Conservation (phyloP, 176 grass and related monocot genomes). For the Triticum urartu region DNA sequence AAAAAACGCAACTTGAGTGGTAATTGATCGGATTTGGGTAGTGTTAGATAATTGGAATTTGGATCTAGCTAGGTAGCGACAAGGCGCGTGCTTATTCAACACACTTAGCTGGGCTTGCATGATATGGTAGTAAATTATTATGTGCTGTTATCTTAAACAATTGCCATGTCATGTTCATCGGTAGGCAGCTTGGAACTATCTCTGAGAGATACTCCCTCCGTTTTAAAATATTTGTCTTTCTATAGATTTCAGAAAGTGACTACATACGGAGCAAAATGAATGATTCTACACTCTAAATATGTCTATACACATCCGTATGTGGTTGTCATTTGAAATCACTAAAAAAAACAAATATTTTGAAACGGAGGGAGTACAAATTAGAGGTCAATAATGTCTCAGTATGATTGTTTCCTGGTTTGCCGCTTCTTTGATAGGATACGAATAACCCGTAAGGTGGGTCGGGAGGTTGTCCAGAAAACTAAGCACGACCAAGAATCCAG, state of each 20-base stretch:
- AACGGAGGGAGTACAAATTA: not conserved
- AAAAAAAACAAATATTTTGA: no score
- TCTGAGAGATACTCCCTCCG: not conserved
- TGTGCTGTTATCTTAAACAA: constrained; percentile 1
- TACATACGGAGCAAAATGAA: no score
- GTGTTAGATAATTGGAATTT: not conserved
- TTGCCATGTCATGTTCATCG: constrained; percentile 28
- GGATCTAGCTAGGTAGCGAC: not conserved
- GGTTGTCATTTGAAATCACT: no score
- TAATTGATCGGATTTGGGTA: no score
- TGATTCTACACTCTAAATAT: no score
- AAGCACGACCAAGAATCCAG: not conserved
- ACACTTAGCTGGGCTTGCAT: not conserved
- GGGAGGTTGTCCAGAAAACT: not conserved
- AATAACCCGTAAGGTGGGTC: not conserved
- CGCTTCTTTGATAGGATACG: not conserved
- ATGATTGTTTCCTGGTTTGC: not conserved
- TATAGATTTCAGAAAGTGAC: no score
- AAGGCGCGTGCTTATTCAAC: constrained; percentile 4
- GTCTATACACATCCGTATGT: no score
- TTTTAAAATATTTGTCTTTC: no score
- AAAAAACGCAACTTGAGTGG: no score
- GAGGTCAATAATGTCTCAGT: not conserved
- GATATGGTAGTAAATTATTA: not conserved
- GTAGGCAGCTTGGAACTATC: constrained; percentile 9